These are phyloP conservation scores for Dalbergia cochinchinensis DNA, from an alignment of 306 rosid genomes.

Conservation along the genomic window DNA sequence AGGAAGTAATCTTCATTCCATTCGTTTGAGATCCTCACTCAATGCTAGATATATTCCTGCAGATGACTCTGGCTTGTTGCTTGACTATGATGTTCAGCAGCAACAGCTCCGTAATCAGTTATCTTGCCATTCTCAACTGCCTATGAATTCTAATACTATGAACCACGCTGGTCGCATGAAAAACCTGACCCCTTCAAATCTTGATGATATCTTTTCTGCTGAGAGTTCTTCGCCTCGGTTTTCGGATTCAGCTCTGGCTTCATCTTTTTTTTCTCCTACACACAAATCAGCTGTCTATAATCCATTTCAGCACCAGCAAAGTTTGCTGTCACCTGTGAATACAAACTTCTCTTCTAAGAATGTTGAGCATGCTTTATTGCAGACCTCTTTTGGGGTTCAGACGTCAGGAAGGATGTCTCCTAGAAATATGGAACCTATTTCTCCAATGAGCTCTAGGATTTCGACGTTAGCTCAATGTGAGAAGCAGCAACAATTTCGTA, in stretches of 20 bases:
- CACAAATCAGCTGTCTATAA: conserved; percentile 84
- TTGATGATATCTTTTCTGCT: conserved; percentile 88
- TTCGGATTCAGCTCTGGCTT: conserved; percentile 71
- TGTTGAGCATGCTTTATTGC: conserved; percentile 74
- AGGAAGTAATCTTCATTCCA: conserved; percentile 85
- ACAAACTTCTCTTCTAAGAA: conserved; percentile 77
- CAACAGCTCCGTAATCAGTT: conserved; percentile 79
- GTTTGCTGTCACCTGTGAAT: conserved; percentile 79
- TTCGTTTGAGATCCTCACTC: conserved; percentile 89
- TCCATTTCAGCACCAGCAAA: conserved; percentile 94
- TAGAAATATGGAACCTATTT: conserved; percentile 79
- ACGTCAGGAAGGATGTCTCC: conserved; percentile 93
- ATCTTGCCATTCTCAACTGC: conserved; percentile 70
- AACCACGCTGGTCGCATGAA: conserved; percentile 82
- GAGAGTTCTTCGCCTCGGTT: conserved; percentile 88
- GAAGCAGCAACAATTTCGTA: conserved; percentile 88
- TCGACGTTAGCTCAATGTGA: conserved; percentile 82
- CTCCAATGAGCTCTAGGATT: conserved; percentile 79
- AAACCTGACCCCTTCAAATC: conserved; percentile 80
- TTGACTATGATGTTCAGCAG: conserved; percentile 77
- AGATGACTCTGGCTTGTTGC: conserved; percentile 71
- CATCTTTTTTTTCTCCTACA: conserved; percentile 84
- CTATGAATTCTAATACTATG: conserved; percentile 66
- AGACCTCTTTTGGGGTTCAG: conserved; percentile 76
- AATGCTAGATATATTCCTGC: conserved; percentile 79